phyloP scores from a whole-genome alignment of 805 yeast genomes.

The Kurtzmaniella cleridarum region DNA sequence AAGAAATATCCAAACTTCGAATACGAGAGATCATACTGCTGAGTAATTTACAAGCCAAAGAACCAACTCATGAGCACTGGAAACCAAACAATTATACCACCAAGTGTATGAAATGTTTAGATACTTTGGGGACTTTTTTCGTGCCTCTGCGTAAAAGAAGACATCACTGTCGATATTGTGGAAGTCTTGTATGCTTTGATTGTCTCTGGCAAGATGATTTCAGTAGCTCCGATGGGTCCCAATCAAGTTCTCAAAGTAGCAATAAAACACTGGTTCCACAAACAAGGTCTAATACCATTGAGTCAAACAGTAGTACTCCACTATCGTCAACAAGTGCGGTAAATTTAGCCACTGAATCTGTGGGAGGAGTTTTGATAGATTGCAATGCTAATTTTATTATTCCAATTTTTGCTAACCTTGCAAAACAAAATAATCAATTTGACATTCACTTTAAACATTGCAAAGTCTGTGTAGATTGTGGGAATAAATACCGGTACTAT shows the following conservation, averaged over 20 bases:
- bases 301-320: neutral
- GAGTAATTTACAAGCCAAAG: conserved; percentile 15
- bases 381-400: conserved; percentile 27
- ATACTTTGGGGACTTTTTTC: conserved; percentile 25
- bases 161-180: conserved; percentile 52
- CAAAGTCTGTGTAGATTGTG: conserved; percentile 31
- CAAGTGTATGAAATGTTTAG: conserved; percentile 40
- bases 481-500: conserved; percentile 17
- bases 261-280: neutral
- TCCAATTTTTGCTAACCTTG: conserved; percentile 26
- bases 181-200: conserved; percentile 38
- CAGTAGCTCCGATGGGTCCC: conserved; percentile 11
- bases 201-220: conserved; percentile 18
- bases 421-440: conserved; percentile 1
- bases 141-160: conserved; percentile 24
- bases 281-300: neutral
- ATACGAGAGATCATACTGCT: neutral
- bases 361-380: conserved; percentile 16
- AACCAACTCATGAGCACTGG: conserved; percentile 53
- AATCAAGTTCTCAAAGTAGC: conserved; percentile 10
- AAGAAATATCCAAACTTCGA: neutral
- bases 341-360: neutral
- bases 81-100: conserved; percentile 37
- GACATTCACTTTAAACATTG: conserved; percentile 15
- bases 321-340: neutral